Percentiles rank a stretch among this genome's conserved stretches.
Conservation (phyloP, 139 green algal species). For the Asterochloris sp. region DNA sequence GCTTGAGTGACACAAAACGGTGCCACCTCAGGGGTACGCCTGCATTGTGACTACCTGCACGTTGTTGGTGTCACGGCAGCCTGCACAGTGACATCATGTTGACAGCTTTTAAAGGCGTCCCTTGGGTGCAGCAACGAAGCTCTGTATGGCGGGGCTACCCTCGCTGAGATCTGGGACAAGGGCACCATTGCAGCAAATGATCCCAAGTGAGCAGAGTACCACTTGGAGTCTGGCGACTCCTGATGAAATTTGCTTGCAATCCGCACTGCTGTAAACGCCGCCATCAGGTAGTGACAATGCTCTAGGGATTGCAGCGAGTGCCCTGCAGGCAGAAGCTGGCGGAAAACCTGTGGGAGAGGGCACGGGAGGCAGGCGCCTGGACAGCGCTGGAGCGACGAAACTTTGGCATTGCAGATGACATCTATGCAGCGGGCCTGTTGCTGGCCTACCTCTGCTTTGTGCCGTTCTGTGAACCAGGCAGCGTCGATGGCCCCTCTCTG, state of each 20-base stretch:
- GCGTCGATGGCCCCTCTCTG: constrained; percentile 48
- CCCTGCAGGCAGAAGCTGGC: constrained; percentile 27
- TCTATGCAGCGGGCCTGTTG: constrained; percentile 52
- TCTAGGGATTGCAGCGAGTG: background rate
- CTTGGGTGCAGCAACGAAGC: constrained; percentile 9
- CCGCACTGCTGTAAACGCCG: background rate
- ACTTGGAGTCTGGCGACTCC: background rate
- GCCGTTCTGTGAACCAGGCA: constrained; percentile 44
- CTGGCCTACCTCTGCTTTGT: constrained; percentile 54
- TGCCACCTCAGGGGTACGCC: background rate
- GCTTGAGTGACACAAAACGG: background rate
- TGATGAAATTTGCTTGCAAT: background rate
- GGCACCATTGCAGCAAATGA: constrained; percentile 13
- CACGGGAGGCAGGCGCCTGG: constrained; percentile 32
- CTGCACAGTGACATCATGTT: background rate
- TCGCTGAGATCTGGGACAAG: constrained; percentile 40
- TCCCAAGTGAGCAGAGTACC: constrained; percentile 9
- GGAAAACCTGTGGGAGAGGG: constrained; percentile 38
- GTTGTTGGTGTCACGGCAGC: no score
- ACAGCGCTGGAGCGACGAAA: constrained; percentile 31
- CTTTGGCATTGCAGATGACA: constrained; percentile 59
- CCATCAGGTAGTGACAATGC: background rate
- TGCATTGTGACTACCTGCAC: background rate
- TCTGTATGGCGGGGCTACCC: constrained; percentile 25
- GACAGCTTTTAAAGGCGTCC: no score